Conservation (phyloP, 768 basidiomycete species). For the Dendrothele bispora region DNA sequence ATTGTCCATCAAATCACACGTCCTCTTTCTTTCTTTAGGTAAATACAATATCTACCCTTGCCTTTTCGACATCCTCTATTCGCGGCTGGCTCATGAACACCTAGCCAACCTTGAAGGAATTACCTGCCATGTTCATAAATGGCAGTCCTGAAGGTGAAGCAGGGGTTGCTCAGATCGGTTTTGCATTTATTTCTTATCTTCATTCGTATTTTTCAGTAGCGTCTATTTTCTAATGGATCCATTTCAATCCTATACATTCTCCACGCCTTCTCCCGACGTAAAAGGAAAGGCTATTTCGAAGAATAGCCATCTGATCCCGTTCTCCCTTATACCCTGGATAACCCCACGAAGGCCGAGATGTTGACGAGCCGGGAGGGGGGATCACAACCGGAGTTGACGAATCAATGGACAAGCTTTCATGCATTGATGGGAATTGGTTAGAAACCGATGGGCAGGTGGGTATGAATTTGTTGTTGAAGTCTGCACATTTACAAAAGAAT, state of each 20-base stretch:
- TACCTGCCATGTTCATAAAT: slow-evolving; percentile 1
- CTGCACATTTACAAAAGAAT: no score
- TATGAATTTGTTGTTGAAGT: no score
- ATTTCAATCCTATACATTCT: slow-evolving; percentile 76
- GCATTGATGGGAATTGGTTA: slow-evolving; percentile 57
- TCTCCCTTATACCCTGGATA: neutral
- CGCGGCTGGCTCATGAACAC: slow-evolving; percentile 76
- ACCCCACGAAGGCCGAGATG: neutral
- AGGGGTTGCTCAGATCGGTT: slow-evolving; percentile 54
- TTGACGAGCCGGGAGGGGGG: neutral
- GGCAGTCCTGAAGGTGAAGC: slow-evolving; percentile 17
- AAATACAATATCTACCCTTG: slow-evolving; percentile 87
- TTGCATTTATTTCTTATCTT: neutral
- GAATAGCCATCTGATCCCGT: slow-evolving; percentile 54
- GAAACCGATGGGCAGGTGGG: slow-evolving; percentile 69
- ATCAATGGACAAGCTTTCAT: slow-evolving; percentile 81
- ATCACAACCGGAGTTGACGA: slow-evolving; percentile 25
- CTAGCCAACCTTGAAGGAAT: slow-evolving; percentile 25
- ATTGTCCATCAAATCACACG: neutral
- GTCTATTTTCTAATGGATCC: slow-evolving; percentile 51
- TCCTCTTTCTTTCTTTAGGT: slow-evolving; percentile 6
- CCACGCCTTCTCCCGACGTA: slow-evolving; percentile 77
- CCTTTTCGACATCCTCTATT: slow-evolving; percentile 72
- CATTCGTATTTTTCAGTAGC: neutral
- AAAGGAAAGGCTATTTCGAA: slow-evolving; percentile 67